A percentile compares a stretch with the other conserved stretches of the same genome.
Conservation (phyloP, 2,329 filamentous ascomycete species). For the Clonostachys rosea region DNA sequence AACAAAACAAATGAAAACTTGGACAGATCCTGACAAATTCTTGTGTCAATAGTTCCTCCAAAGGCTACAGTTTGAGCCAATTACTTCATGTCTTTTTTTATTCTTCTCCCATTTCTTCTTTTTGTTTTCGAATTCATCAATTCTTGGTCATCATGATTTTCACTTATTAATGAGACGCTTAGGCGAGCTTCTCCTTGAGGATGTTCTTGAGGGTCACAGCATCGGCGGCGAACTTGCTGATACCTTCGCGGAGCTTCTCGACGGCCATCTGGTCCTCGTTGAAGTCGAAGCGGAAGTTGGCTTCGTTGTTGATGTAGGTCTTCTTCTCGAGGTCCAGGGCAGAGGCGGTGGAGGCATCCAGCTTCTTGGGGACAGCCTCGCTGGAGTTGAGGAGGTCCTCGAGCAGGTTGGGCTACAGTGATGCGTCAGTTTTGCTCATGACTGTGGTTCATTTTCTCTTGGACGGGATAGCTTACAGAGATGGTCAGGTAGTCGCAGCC, state of each 20-base stretch:
- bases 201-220: slow-evolving; percentile 91
- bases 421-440: slow-evolving; percentile 2
- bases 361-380: slow-evolving; percentile 85
- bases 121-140: background rate
- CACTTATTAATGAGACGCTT: background rate
- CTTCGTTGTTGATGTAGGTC: slow-evolving; percentile 85
- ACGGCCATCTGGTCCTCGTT: slow-evolving; percentile 99
- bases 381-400: slow-evolving; percentile 88
- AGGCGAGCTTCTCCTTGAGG: slow-evolving; percentile 69
- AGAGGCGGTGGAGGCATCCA: slow-evolving; percentile 63
- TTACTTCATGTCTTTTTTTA: slow-evolving; percentile 1
- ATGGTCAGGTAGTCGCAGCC: slow-evolving; percentile 99
- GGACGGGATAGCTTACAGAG: slow-evolving; percentile 57
- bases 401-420: slow-evolving; percentile 73
- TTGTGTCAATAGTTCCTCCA: no score
- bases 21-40: no score
- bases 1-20: no score
- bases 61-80: background rate
- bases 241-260: slow-evolving; percentile 98
- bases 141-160: background rate
- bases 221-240: slow-evolving; percentile 98
- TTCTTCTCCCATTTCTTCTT: background rate
- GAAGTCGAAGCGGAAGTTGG: slow-evolving; percentile 95
- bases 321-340: slow-evolving; percentile 79
- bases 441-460: background rate